Conservation (phyloP, 768 basidiomycete genomes). For the Podaxis sp. region DNA sequence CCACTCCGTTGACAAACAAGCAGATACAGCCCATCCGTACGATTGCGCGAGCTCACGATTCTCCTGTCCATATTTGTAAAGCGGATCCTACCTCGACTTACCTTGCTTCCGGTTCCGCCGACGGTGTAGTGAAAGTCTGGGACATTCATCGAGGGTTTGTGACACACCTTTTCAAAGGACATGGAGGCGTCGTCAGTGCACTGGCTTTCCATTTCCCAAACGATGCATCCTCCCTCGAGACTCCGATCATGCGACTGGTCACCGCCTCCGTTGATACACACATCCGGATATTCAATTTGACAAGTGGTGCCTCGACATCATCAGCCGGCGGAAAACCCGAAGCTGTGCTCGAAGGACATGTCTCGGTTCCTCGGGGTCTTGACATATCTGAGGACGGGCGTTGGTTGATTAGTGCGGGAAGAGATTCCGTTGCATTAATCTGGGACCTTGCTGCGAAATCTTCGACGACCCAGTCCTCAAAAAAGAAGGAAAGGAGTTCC, state of each 20-base stretch:
- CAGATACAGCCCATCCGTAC: slow-evolving; percentile 67
- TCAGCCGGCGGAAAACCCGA: slow-evolving; percentile 58
- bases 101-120: slow-evolving; percentile 93
- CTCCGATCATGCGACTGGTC: slow-evolving; percentile 69
- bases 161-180: slow-evolving; percentile 94
- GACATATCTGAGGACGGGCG: slow-evolving; percentile 82
- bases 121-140: slow-evolving; percentile 97
- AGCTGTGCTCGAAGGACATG: slow-evolving; percentile 90
- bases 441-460: slow-evolving; percentile 70
- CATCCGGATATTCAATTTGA: slow-evolving; percentile 89
- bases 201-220: slow-evolving; percentile 78
- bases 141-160: slow-evolving; percentile 82
- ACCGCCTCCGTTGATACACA: slow-evolving; percentile 91
- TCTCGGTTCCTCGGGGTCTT: slow-evolving; percentile 88
- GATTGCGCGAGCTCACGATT: slow-evolving; percentile 83
- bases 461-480: slow-evolving; percentile 20
- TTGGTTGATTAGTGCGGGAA: slow-evolving; percentile 87
- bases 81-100: slow-evolving; percentile 84
- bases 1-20: slow-evolving; percentile 34
- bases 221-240: slow-evolving; percentile 46
- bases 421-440: slow-evolving; percentile 88
- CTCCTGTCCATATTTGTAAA: slow-evolving; percentile 88
- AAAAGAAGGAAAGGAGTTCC: slow-evolving; percentile 37
- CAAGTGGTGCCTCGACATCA: slow-evolving; percentile 53
- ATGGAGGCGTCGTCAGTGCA: slow-evolving; percentile 96